Percentiles rank a stretch among this genome's conserved stretches.
Conservation (phyloP, 495 filamentous ascomycete genomes). For the Thozetella sp. region DNA sequence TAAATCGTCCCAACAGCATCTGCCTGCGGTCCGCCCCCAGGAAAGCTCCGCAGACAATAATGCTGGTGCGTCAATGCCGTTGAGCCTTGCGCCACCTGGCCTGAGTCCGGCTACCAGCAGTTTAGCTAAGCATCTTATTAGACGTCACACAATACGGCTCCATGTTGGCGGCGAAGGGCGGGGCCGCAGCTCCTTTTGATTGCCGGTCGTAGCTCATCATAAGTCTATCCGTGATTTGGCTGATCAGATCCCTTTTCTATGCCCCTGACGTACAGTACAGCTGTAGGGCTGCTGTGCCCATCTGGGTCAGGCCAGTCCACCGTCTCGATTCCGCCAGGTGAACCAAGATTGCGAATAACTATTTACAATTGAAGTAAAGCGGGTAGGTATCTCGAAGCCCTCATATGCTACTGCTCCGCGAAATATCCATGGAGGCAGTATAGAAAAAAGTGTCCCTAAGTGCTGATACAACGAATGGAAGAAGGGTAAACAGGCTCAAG, state of each 20-base stretch:
- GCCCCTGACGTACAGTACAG: slow-evolving; percentile 3
- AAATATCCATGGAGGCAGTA: slow-evolving; percentile 9
- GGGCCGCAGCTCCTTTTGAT: slow-evolving; percentile 8
- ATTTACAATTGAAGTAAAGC: slow-evolving; percentile 14
- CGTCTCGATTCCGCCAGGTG: background rate
- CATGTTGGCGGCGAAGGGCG: background rate
- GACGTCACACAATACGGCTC: background rate
- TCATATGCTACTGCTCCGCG: slow-evolving; percentile 4
- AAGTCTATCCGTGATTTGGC: slow-evolving; percentile 15
- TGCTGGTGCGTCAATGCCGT: too few relatives aligned
- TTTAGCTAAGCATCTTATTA: background rate
- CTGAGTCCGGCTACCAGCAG: too few relatives aligned
- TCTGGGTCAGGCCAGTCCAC: background rate
- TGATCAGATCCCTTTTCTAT: slow-evolving; percentile 6
- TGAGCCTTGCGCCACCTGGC: too few relatives aligned
- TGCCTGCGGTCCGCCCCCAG: too few relatives aligned
- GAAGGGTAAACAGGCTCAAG: slow-evolving; percentile 3
- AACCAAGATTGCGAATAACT: slow-evolving; percentile 9
- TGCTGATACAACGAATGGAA: slow-evolving; percentile 4
- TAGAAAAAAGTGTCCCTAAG: slow-evolving; percentile 6
- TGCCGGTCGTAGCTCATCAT: slow-evolving; percentile 21
- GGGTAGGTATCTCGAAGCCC: slow-evolving; percentile 6
- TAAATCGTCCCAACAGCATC: too few relatives aligned
- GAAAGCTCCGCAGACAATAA: too few relatives aligned
- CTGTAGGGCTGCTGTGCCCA: slow-evolving; percentile 6